These are phyloP conservation scores for Mortierella sp. DNA, from an alignment of 371 early-diverging fungal species.

Conservation along the genomic window DNA sequence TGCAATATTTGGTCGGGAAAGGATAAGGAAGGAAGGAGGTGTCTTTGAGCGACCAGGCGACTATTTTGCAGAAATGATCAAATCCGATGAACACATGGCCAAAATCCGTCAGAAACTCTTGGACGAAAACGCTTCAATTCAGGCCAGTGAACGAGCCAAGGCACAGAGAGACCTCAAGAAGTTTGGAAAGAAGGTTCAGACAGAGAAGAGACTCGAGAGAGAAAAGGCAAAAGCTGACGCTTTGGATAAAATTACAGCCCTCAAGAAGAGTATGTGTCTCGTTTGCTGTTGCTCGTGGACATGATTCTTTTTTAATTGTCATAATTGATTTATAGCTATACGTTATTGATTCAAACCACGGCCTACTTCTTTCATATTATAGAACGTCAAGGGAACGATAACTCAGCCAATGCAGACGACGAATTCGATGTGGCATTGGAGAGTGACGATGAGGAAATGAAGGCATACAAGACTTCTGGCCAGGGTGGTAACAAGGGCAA, in stretches of 20 bases:
- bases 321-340: background rate
- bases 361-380: slow-evolving; percentile 13
- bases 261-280: slow-evolving; percentile 84
- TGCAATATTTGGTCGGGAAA: slow-evolving; percentile 71
- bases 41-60: slow-evolving; percentile 90
- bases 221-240: slow-evolving; percentile 85
- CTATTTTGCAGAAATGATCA: slow-evolving; percentile 97
- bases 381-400: slow-evolving; percentile 73
- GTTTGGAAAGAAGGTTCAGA: slow-evolving; percentile 97
- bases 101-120: slow-evolving; percentile 85
- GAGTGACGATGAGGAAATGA: slow-evolving; percentile 64
- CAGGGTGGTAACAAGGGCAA: slow-evolving; percentile 47
- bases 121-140: slow-evolving; percentile 84
- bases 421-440: slow-evolving; percentile 90
- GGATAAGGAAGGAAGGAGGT: slow-evolving; percentile 70
- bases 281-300: too few relatives aligned
- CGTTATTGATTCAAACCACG: background rate
- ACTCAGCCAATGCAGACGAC: slow-evolving; percentile 70
- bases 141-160: slow-evolving; percentile 88
- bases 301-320: too few relatives aligned
- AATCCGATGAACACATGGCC: slow-evolving; percentile 94
- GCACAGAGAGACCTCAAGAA: slow-evolving; percentile 91
- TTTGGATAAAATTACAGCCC: slow-evolving; percentile 90
- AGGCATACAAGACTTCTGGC: slow-evolving; percentile 47
- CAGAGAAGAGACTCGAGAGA: slow-evolving; percentile 86